Evolutionary conservation across 148 eudicot species (phyloP).

Genomic region (Silene conica): DNA sequence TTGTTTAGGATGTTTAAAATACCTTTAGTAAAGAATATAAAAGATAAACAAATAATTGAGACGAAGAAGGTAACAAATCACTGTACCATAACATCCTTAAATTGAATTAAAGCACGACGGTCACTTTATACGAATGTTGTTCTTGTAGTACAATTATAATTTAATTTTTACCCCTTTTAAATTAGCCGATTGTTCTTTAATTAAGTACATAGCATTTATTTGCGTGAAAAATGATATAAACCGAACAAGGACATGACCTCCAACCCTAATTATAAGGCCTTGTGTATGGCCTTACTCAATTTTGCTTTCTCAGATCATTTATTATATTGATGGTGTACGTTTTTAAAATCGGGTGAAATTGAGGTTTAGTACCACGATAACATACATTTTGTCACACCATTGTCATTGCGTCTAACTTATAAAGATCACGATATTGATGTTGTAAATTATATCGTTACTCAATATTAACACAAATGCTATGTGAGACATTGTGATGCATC

Average conservation of each 20-base stretch:
- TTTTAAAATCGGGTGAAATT: background rate
- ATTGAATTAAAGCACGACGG: background rate
- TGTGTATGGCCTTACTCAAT: slow-evolving; percentile 29
- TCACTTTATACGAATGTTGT: background rate
- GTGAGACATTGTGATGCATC: background rate
- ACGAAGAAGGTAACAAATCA: too few relatives aligned
- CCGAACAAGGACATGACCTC: slow-evolving; percentile 30
- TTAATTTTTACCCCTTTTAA: too few relatives aligned
- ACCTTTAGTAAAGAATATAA: too few relatives aligned
- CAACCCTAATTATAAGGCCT: slow-evolving; percentile 45
- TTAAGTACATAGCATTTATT: background rate
- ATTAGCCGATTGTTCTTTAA: too few relatives aligned
- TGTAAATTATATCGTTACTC: too few relatives aligned
- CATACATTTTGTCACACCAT: background rate
- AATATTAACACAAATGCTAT: too few relatives aligned
- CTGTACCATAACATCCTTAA: too few relatives aligned
- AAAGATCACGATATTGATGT: too few relatives aligned
- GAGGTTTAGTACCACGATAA: background rate
- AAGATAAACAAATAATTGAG: too few relatives aligned
- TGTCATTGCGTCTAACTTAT: too few relatives aligned
- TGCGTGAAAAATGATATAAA: slow-evolving; percentile 15
- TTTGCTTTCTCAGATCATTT: too few relatives aligned
- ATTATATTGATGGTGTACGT: background rate
- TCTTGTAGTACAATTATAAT: background rate
- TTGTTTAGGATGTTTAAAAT: too few relatives aligned